phyloP scores from a whole-genome alignment of 2,329 filamentous ascomycete genomes.

The Colletotrichum sp. region DNA sequence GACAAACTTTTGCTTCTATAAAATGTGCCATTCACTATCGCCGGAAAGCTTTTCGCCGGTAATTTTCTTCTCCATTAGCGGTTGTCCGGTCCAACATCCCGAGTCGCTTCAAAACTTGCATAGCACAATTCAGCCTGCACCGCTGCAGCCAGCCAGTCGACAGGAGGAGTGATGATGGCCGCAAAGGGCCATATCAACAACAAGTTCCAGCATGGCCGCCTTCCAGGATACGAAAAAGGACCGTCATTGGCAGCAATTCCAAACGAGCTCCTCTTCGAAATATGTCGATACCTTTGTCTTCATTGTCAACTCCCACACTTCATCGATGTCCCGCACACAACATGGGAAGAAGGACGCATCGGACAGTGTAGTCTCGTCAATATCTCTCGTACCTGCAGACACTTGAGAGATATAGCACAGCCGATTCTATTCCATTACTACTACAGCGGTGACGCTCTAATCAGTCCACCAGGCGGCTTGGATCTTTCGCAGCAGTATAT shows the following conservation, averaged over 20 bases:
- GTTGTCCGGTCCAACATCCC: neutral
- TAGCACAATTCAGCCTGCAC: neutral
- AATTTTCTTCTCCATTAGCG: too few species aligned
- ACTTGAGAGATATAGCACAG: neutral
- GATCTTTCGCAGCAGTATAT: neutral
- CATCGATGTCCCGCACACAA: neutral
- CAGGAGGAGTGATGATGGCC: neutral
- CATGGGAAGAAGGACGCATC: neutral
- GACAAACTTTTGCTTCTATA: neutral
- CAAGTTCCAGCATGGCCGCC: neutral
- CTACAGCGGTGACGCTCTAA: neutral
- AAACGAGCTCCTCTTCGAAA: neutral
- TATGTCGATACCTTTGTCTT: neutral
- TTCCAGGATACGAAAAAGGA: neutral
- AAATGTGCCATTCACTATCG: neutral
- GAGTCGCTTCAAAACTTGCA: neutral
- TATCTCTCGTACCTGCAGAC: neutral
- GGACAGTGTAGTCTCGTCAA: neutral
- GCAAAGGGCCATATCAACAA: neutral
- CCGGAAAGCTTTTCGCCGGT: too few species aligned
- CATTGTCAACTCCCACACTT: neutral
- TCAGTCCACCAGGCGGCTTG: neutral
- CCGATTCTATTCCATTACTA: neutral
- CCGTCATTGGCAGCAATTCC: neutral
- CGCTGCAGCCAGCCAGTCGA: neutral